Evolutionary conservation across 2,329 filamentous ascomycete species (phyloP).

Genomic region (Diaporthe citriasiana): DNA sequence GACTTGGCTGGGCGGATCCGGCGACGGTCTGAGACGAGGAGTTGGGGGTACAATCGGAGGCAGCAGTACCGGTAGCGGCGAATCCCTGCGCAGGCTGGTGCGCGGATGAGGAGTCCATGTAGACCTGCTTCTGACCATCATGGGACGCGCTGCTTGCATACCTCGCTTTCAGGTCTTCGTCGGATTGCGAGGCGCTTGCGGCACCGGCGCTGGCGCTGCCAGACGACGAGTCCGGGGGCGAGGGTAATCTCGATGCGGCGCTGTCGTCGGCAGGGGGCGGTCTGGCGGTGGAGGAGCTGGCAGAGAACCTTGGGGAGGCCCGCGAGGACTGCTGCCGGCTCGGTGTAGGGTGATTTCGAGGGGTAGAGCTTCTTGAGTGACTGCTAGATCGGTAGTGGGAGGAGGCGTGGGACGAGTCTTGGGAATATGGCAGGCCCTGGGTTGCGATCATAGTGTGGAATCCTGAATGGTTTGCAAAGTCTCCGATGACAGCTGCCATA

Average conservation of each 20-base stretch:
- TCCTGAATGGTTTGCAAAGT: conserved; percentile 81
- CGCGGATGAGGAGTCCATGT: conserved; percentile 44
- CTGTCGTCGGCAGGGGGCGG: conserved; percentile 45
- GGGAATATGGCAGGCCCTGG: conserved; percentile 58
- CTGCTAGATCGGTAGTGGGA: conserved; percentile 55
- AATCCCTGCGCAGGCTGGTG: conserved; percentile 44
- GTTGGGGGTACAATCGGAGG: conserved; percentile 50
- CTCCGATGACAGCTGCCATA: conserved; percentile 77
- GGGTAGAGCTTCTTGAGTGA: conserved; percentile 48
- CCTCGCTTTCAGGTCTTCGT: conserved; percentile 44
- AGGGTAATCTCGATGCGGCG: conserved; percentile 65
- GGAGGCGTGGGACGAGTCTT: conserved; percentile 61
- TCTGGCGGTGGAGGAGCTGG: neutral
- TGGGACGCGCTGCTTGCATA: conserved; percentile 43
- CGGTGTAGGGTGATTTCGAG: conserved; percentile 48
- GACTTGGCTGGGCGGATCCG: conserved; percentile 42
- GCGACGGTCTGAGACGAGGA: conserved; percentile 42
- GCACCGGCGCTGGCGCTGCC: conserved; percentile 54
- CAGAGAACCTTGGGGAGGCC: conserved; percentile 22
- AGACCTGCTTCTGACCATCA: conserved; percentile 46
- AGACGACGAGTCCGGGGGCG: conserved; percentile 68
- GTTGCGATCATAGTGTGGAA: conserved; percentile 78
- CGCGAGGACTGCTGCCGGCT: conserved; percentile 37
- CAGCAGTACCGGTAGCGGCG: conserved; percentile 44
- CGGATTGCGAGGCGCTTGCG: conserved; percentile 35